Evolutionary conservation across 2,329 filamentous ascomycete genomes (phyloP), one percentile per base, ranked within the genome.

Genomic region (Paecilomyces sp.): DNA sequence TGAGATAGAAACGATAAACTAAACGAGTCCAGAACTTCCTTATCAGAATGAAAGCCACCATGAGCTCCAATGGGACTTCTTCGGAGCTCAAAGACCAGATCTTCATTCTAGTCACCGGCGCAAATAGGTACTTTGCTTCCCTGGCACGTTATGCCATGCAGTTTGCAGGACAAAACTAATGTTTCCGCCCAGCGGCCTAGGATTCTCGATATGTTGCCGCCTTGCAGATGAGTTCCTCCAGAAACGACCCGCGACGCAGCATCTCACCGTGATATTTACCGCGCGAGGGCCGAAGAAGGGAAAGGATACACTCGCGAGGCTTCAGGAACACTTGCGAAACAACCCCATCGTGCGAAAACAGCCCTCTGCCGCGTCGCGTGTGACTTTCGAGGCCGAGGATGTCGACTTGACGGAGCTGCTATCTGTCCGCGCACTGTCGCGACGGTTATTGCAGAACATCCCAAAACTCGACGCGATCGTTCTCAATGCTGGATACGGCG

Each of bases 221-320:
- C 82, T 96, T 59, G 93, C 96, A 67, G 91, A 96, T 78, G 90
- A 96, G 68, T 97, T 96, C 79, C 85, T 96, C 61, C 78, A 81
- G 61, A 85, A 85, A 12, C 86, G 85, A 36, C 84, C 88, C 31
- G 79, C 85, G 55, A 80, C 81, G 31, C 83, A 90, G 60, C 85
- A 88, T 68, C 84, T 97, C 53, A 84, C 91, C 66, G 82, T 97
- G 58, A 85, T 97, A 63, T 87, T 91, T 64, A 96, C 91, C 5
- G 96, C 93, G 0, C 89, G 93, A 64, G 88, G 87, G 68, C 72
- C 81, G 52, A 77, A 80, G 62, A 97, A 97, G 78, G 89, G 88
- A 56, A 81, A 83, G 61, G 87, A 89, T 60, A 94, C 92, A 3
- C 82, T 90, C 64, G 73, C 77, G 15, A 79, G 82, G 12, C 82